phyloP scores from a whole-genome alignment of 768 basidiomycete species.

The Psilocybe sp. region DNA sequence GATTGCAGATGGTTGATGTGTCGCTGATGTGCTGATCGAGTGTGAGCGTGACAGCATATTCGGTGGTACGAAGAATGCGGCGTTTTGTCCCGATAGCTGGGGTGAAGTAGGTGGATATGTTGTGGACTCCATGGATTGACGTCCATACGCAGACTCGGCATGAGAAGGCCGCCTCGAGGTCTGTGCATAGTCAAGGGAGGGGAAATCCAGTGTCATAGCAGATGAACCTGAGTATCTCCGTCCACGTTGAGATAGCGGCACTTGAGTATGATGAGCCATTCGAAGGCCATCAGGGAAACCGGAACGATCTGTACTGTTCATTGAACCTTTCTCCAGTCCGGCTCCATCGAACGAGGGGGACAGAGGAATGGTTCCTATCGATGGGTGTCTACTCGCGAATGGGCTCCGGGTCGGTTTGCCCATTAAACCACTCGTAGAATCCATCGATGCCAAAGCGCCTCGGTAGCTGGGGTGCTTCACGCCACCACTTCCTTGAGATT shows the following conservation, averaged over 20 bases:
- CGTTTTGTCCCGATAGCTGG: constrained; percentile 3
- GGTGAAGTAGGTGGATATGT: constrained; percentile 16
- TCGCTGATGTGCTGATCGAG: constrained; percentile 10
- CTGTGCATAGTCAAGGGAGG: not conserved
- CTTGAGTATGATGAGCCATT: constrained; percentile 19
- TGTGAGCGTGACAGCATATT: constrained; percentile 14
- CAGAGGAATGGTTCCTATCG: constrained; percentile 20
- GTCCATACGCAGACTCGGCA: constrained; percentile 12
- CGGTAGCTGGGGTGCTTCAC: constrained; percentile 18
- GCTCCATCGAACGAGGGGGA: constrained; percentile 16
- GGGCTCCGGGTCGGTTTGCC: constrained; percentile 9
- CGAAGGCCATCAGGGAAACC: constrained; percentile 17
- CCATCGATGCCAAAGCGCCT: constrained; percentile 29
- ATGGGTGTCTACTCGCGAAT: constrained; percentile 10
- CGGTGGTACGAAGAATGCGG: constrained; percentile 6
- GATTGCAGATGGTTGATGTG: constrained; percentile 8
- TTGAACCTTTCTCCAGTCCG: constrained; percentile 22
- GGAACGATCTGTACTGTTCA: constrained; percentile 10
- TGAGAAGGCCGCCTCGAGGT: constrained; percentile 6
- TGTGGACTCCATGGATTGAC: constrained; percentile 25
- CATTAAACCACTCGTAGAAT: constrained; percentile 21
- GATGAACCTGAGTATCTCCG: constrained; percentile 11
- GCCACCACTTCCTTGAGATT: constrained; percentile 7
- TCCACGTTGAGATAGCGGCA: constrained; percentile 17
- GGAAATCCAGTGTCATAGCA: constrained; percentile 6